A percentile compares a stretch with the other conserved stretches of the same genome.
These are phyloP conservation scores for Barnettozyma siamensis DNA, from an alignment of 805 yeast species.

Conservation along the genomic window DNA sequence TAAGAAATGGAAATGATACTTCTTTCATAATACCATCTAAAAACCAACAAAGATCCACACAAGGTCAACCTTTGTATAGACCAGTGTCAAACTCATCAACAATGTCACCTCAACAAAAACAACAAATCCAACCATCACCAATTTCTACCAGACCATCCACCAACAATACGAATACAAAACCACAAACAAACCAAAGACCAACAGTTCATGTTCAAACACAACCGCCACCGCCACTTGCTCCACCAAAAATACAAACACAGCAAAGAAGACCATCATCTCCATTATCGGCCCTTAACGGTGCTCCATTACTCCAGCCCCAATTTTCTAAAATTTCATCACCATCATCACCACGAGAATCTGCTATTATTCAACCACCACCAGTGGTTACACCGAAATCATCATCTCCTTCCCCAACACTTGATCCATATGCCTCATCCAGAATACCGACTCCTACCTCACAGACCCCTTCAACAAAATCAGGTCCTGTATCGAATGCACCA, in stretches of 20 bases:
- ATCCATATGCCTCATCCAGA: neutral
- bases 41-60: neutral
- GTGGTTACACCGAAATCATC: neutral
- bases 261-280: neutral
- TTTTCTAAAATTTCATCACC: neutral
- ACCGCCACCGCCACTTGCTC: neutral
- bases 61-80: constrained; percentile 3
- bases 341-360: neutral
- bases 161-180: neutral
- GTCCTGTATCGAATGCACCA: neutral
- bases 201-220: neutral
- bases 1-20: constrained; percentile 21
- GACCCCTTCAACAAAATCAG: no score
- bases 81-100: neutral
- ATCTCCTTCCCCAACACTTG: neutral
- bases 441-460: neutral
- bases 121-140: neutral
- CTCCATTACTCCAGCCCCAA: neutral
- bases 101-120: neutral
- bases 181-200: neutral
- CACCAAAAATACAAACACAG: neutral
- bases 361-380: neutral
- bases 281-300: no score
- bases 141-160: neutral
- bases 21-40: constrained; percentile 2